These are phyloP conservation scores for Thalia dealbata DNA, from an alignment of 176 grass and related monocot species.

Conservation along the genomic window DNA sequence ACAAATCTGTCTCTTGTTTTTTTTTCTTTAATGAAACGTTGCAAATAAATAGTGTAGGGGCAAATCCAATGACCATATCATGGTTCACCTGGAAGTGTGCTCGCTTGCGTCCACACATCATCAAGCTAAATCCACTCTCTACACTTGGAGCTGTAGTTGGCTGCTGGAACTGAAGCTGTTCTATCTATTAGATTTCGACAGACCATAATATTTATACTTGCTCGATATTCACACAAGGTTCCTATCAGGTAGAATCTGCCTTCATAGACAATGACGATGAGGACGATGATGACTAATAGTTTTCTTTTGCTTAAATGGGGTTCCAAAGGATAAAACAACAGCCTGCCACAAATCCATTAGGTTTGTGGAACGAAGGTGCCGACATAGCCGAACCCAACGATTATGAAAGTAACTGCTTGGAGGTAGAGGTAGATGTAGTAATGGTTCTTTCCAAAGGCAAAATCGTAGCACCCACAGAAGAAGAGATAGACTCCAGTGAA, in stretches of 20 bases:
- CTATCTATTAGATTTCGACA: conserved; percentile 6
- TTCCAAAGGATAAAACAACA: background rate
- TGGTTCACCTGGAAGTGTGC: background rate
- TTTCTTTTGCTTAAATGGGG: background rate
- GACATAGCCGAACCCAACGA: conserved; percentile 1
- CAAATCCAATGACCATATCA: background rate
- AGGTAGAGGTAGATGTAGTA: conserved; percentile 11
- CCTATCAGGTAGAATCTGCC: background rate
- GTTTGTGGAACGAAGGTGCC: conserved; percentile 5
- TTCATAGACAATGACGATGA: background rate
- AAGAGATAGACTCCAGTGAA: conserved; percentile 3
- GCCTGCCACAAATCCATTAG: background rate
- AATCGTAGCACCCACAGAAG: conserved; percentile 3
- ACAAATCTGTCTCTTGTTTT: background rate
- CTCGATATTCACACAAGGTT: conserved; percentile 11
- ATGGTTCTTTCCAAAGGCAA: background rate
- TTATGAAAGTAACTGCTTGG: background rate
- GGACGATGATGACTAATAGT: background rate
- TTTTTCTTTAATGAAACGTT: background rate
- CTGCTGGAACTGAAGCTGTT: background rate
- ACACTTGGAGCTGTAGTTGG: background rate
- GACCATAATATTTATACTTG: conserved; percentile 3
- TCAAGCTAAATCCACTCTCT: conserved; percentile 4
- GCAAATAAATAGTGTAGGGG: background rate
- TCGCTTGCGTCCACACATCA: conserved; percentile 1